Conservation (phyloP, 83 land plant species). For the Isoetes engelmannii region DNA sequence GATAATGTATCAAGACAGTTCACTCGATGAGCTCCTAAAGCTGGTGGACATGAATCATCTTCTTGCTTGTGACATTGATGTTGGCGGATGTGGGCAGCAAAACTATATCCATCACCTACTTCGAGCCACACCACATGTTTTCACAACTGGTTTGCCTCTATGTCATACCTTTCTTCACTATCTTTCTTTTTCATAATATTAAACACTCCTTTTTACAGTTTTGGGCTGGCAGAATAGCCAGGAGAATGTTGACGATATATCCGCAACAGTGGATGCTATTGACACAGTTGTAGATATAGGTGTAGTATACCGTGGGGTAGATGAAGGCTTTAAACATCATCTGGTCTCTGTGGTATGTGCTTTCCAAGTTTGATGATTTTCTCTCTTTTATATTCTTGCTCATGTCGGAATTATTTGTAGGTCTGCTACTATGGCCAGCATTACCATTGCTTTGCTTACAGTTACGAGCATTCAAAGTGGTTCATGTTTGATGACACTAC, state of each 20-base stretch:
- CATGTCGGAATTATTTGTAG: conserved; percentile 26
- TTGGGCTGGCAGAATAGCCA: conserved; percentile 80
- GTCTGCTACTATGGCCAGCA: conserved; percentile 95
- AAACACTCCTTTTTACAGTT: conserved; percentile 35
- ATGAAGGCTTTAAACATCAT: conserved; percentile 48
- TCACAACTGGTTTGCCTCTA: conserved; percentile 54
- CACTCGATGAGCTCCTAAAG: conserved; percentile 78
- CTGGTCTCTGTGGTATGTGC: conserved; percentile 78
- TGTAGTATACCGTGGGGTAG: conserved; percentile 61
- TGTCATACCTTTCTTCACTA: not conserved
- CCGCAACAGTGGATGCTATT: conserved; percentile 61
- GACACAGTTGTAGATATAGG: conserved; percentile 56
- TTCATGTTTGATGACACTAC: conserved; percentile 83
- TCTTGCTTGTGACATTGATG: conserved; percentile 65
- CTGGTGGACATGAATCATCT: conserved; percentile 72
- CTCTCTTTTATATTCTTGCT: not conserved
- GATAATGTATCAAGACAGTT: conserved; percentile 46
- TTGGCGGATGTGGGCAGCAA: conserved; percentile 72
- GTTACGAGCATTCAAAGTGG: conserved; percentile 57
- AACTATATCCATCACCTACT: conserved; percentile 75
- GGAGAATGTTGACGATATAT: conserved; percentile 67
- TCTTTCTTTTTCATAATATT: conserved; percentile 2
- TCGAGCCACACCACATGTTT: conserved; percentile 65
- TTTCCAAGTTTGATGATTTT: not conserved
- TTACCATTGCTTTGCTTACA: conserved; percentile 87